Conservation (phyloP, 306 rosid genomes). For the Cyamopsis tetragonoloba region DNA sequence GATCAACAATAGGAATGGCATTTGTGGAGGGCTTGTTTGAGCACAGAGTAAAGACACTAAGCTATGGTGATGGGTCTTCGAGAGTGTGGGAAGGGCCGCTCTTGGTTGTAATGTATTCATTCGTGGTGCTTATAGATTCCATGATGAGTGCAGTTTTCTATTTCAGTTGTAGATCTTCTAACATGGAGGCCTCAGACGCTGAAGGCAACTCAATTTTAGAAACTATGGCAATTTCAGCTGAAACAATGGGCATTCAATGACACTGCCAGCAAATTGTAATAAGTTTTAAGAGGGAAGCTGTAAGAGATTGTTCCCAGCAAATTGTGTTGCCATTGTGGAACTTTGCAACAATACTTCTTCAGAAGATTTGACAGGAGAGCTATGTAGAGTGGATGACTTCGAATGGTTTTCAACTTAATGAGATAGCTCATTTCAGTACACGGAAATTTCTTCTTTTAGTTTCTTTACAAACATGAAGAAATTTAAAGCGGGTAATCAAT, state of each 20-base stretch:
- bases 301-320: constrained; percentile 27
- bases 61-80: constrained; percentile 98
- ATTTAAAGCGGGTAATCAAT: constrained; percentile 15
- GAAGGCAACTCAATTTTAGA: constrained; percentile 52
- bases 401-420: constrained; percentile 25
- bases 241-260: constrained; percentile 51
- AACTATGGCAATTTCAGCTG: constrained; percentile 51
- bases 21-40: constrained; percentile 92
- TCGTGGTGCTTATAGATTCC: constrained; percentile 80
- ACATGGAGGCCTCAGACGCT: constrained; percentile 34
- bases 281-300: constrained; percentile 30
- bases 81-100: constrained; percentile 98
- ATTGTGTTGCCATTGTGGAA: constrained; percentile 21
- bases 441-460: constrained; percentile 25
- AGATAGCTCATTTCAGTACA: constrained; percentile 32
- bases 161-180: constrained; percentile 63
- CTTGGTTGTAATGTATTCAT: constrained; percentile 90
- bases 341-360: constrained; percentile 20
- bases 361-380: constrained; percentile 9
- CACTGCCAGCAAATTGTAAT: constrained; percentile 24
- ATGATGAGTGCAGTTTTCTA: constrained; percentile 87
- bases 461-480: constrained; percentile 15
- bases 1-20: constrained; percentile 83
- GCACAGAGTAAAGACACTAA: constrained; percentile 86
- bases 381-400: background rate